Base-by-base conservation (phyloP, 2,329 filamentous ascomycete genomes). In the Tolypocladium album region DNA sequence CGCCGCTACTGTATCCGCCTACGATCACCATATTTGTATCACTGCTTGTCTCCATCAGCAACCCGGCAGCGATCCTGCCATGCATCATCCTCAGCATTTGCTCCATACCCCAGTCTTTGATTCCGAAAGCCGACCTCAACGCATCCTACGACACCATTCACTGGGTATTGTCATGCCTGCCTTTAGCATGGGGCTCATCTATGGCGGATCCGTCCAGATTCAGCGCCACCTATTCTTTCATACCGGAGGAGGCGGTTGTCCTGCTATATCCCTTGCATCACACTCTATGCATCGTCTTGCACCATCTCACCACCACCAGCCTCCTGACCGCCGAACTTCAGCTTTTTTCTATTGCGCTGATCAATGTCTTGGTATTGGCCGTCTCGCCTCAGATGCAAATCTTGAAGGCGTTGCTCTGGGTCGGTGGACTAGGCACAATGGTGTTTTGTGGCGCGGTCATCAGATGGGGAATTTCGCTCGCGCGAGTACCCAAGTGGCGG, bases 401-500 rank as follows among this genome's bases (percentile, higher is more conserved):
- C 63, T 78, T 97, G 56, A 94, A 96, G 75, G 86, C 88, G 20
- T 77, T 97, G 59, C 79, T 97, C 60, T 96, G 90, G 89, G 79
- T 87, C 53, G 87, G 93, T n/a, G 92, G 92, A 1, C 72, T 97
- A 38, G 82, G 84, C 55, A 73, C 96, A 20, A 84, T 96, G 58
- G 75, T 93, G 4, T 76, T 84, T 7, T 95, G 91, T 69, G 84
- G 85, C 38, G 81, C 86, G 38, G 83, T 94, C 15, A 83, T 97
- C 42, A 82, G 82, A 67, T 95, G 90, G 89, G 92, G 90, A 55
- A 88, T 97, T 58, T 83, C 88, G 34, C 77, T 99, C 62, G 92
- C 93, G 57, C 83, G 93, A 60, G 90, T 97, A 22, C 94, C 94
- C 2, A 91, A 86, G 67, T 97, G 93, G 91, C 89, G 92, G 52